Conservation (phyloP, 306 rosid species). For the Cucurbita moschata region DNA sequence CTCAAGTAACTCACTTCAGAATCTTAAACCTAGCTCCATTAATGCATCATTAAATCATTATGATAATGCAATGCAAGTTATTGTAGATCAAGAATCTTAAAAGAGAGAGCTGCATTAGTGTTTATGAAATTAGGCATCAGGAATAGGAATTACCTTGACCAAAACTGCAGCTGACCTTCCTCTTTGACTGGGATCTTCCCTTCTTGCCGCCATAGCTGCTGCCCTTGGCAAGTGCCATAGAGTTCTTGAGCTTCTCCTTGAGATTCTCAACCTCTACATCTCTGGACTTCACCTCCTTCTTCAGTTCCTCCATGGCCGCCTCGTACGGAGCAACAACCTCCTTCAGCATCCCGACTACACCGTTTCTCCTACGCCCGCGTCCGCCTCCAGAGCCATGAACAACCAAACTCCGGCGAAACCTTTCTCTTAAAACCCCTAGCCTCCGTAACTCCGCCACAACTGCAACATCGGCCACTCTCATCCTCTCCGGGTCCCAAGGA, state of each 20-base stretch:
- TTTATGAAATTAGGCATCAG: background rate
- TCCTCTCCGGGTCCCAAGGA: constrained; percentile 84
- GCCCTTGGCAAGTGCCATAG: constrained; percentile 18
- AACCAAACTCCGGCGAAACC: constrained; percentile 33
- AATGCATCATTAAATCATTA: background rate
- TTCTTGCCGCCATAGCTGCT: constrained; percentile 46
- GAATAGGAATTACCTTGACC: constrained; percentile 45
- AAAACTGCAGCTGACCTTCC: constrained; percentile 38
- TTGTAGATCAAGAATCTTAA: background rate
- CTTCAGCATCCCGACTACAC: constrained; percentile 28
- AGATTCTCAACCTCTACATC: constrained; percentile 64
- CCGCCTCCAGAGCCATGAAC: constrained; percentile 11
- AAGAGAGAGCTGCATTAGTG: background rate
- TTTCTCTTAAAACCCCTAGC: constrained; percentile 57
- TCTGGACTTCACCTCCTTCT: constrained; percentile 62
- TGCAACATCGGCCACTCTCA: constrained; percentile 67
- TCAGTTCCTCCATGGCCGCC: constrained; percentile 79
- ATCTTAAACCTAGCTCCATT: background rate
- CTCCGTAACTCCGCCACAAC: constrained; percentile 72
- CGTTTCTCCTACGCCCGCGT: constrained; percentile 11
- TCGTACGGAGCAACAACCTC: constrained; percentile 96
- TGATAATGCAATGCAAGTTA: background rate
- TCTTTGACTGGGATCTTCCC: constrained; percentile 47
- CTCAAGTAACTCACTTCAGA: background rate
- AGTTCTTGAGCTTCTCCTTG: constrained; percentile 65